Evolutionary conservation across 148 eudicot species (phyloP), one percentile per base, ranked within the genome.

Genomic region (Rhododendron griersonianum): DNA sequence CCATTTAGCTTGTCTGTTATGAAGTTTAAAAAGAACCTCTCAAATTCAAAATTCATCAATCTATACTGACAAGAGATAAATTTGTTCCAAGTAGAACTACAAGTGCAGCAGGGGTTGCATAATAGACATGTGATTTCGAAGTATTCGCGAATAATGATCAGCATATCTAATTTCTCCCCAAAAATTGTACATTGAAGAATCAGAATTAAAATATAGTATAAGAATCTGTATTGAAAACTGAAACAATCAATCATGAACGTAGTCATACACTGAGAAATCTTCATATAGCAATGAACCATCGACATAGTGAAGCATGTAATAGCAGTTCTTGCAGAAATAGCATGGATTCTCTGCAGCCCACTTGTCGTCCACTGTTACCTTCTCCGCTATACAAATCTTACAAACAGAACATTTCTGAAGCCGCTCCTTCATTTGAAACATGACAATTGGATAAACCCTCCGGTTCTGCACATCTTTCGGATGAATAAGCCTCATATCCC

Each of bases 401-500:
- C 99, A 97, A 11, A 91, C 94, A 0, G 91, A 85, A 84, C 99
- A 97, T 87, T 97, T 97, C 82, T 85, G 89, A 67, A 89, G 69
- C 48, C 92, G 86, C 0, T 77, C 4, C 91, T 94, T 97, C 0
- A 13, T 13, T 69, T 92, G 95, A 88, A 85, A 87, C 0, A 92
- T 92, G 67, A 86, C 39, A 19, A 97, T 69, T 1, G 99, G 99
- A 88, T 97, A 97, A 14, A 94, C 93, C 75, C 93, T 94, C 39
- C 92, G 91, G 88, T 92, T 94, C 84, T 93, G 98, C 53, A 91
- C 91, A 84, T 97, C 99, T 65, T 93, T 98, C 0, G 95, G 93
- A 89, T 95, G 98, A 75, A 97, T 85, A 86, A 97, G 81, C 88
- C 99, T 93, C 98, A 95, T 91, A 86, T 95, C 99, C 86, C 99